phyloP scores from a whole-genome alignment of 805 yeast genomes.

The fission yeast (Schizosaccharomyces pombe) region DNA sequence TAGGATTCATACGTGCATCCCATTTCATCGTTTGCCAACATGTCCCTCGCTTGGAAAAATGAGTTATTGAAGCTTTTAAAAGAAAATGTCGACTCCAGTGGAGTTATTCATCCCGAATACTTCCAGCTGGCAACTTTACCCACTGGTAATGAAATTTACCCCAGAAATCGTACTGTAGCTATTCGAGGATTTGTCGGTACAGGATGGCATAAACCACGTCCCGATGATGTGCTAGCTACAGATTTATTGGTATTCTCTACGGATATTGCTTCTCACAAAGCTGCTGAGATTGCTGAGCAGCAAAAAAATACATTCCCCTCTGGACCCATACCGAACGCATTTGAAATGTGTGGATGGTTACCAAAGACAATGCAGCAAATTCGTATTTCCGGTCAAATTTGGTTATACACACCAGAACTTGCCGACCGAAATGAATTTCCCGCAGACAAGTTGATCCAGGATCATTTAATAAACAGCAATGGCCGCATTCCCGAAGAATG shows the following conservation, averaged over 20 bases:
- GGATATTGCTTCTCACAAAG: neutral
- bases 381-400: neutral
- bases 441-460: neutral
- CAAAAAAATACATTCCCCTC: neutral
- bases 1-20: too few species aligned
- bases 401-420: neutral
- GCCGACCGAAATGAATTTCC: neutral
- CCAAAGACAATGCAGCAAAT: neutral
- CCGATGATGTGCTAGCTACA: neutral
- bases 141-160: neutral
- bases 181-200: neutral
- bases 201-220: neutral
- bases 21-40: neutral
- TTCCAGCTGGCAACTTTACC: conserved; percentile 1
- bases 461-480: neutral
- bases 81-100: neutral
- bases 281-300: neutral
- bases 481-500: neutral
- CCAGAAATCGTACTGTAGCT: neutral
- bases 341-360: neutral
- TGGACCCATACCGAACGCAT: neutral
- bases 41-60: neutral
- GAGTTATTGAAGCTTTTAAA: neutral
- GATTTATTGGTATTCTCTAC: conserved; percentile 1
- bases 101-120: neutral